Percentiles rank a stretch among this genome's conserved stretches.
These are phyloP conservation scores for Toxoplasma gondii DNA, from an alignment of 169 alveolate genomes.

Conservation along the genomic window DNA sequence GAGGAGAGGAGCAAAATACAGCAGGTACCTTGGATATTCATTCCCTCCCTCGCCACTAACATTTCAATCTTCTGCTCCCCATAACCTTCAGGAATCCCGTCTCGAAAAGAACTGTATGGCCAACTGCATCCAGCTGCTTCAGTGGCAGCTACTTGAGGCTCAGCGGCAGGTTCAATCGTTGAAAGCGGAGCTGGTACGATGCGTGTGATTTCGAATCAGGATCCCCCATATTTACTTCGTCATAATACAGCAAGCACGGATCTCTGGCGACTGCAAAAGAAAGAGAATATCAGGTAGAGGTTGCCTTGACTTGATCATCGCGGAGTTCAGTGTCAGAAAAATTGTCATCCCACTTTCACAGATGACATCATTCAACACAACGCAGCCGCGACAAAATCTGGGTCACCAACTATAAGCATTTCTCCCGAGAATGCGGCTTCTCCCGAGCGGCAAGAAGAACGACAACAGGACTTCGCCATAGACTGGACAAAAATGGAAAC, in stretches of 20 bases:
- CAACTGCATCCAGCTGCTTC: conserved; percentile 45
- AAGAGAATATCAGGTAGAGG: neutral
- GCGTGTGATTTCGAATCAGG: neutral
- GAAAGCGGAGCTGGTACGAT: conserved; percentile 23
- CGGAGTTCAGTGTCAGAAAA: neutral
- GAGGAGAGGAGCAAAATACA: neutral
- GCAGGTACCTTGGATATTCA: neutral
- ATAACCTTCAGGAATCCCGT: neutral
- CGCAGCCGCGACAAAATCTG: neutral
- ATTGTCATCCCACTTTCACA: neutral
- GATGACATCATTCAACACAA: neutral
- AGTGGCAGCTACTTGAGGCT: conserved; percentile 21
- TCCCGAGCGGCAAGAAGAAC: neutral
- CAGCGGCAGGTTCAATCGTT: conserved; percentile 36
- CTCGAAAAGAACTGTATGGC: conserved; percentile 38
- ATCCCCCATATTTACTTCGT: neutral
- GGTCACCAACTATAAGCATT: neutral
- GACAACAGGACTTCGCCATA: conserved; percentile 13
- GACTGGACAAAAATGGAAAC: conserved; percentile 37
- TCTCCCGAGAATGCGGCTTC: neutral
- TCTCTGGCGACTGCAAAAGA: conserved; percentile 1
- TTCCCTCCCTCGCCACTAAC: neutral
- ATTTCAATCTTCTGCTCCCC: neutral
- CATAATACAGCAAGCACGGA: neutral
- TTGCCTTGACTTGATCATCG: neutral